Conservation (phyloP, 176 grass and related monocot genomes). For the Phragmites australis region DNA sequence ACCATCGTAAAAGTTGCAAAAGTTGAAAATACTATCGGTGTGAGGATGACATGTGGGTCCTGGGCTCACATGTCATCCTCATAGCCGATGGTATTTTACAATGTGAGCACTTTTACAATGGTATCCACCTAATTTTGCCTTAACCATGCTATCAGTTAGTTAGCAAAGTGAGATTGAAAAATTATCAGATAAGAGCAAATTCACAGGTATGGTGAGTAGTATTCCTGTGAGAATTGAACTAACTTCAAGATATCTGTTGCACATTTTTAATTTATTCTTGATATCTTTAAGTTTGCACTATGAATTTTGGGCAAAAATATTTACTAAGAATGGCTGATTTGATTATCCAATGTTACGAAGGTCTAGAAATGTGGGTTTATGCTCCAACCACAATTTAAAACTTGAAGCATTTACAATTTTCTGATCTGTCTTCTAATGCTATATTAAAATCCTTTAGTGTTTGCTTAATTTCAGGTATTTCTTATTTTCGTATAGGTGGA, state of each 20-base stretch:
- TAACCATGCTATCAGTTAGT: slow-evolving; percentile 54
- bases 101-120: too few relatives aligned
- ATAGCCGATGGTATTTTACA: too few relatives aligned
- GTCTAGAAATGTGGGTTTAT: not conserved
- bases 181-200: slow-evolving; percentile 55
- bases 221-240: slow-evolving; percentile 4
- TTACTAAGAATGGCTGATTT: not conserved
- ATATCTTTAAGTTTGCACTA: not conserved
- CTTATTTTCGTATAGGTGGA: slow-evolving; percentile 19
- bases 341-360: not conserved
- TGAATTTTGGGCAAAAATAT: slow-evolving; percentile 20
- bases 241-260: slow-evolving; percentile 21
- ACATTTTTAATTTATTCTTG: slow-evolving; percentile 27
- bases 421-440: slow-evolving; percentile 2
- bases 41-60: too few relatives aligned
- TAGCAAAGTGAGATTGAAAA: slow-evolving; percentile 71
- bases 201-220: slow-evolving; percentile 58
- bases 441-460: not conserved
- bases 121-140: too few relatives aligned
- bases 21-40: too few relatives aligned
- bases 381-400: not conserved
- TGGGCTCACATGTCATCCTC: too few relatives aligned
- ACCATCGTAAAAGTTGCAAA: too few relatives aligned
- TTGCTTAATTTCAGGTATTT: slow-evolving; percentile 32
- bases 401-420: slow-evolving; percentile 22